Conservation (phyloP, 257 asterid species). For the Linderniella brevidens region DNA sequence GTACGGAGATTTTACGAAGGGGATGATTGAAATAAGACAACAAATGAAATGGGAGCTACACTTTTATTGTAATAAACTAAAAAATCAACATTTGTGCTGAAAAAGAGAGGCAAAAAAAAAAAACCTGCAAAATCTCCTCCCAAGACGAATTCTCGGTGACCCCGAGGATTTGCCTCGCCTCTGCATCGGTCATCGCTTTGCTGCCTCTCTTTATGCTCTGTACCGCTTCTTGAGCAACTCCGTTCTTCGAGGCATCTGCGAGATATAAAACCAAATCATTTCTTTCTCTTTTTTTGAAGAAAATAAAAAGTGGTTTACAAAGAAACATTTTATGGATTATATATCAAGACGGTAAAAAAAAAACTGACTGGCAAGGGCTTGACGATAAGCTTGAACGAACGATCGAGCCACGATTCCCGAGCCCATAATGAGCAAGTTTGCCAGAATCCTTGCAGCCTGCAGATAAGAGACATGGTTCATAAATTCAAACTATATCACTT, state of each 20-base stretch:
- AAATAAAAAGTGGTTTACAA: too few species aligned
- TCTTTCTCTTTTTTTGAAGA: too few species aligned
- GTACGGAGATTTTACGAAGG: too few species aligned
- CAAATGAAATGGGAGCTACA: too few species aligned
- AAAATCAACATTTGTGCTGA: too few species aligned
- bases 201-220: slow-evolving; percentile 35
- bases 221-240: slow-evolving; percentile 63
- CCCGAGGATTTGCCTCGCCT: slow-evolving; percentile 70
- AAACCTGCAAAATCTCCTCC: slow-evolving; percentile 61
- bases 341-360: background rate
- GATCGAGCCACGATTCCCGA: slow-evolving; percentile 49
- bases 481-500: too few species aligned
- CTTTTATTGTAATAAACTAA: too few species aligned
- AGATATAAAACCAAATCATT: background rate
- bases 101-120: background rate
- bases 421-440: slow-evolving; percentile 47
- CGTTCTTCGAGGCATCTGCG: slow-evolving; percentile 59
- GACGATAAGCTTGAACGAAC: slow-evolving; percentile 60
- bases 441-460: slow-evolving; percentile 52
- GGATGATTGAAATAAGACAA: too few species aligned
- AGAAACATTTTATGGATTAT: background rate
- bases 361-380: slow-evolving; percentile 53
- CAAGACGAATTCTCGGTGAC: slow-evolving; percentile 43
- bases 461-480: too few species aligned
- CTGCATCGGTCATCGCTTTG: slow-evolving; percentile 52